phyloP scores from a whole-genome alignment of 2,329 filamentous ascomycete genomes.

The Colletotrichum orbiculare region DNA sequence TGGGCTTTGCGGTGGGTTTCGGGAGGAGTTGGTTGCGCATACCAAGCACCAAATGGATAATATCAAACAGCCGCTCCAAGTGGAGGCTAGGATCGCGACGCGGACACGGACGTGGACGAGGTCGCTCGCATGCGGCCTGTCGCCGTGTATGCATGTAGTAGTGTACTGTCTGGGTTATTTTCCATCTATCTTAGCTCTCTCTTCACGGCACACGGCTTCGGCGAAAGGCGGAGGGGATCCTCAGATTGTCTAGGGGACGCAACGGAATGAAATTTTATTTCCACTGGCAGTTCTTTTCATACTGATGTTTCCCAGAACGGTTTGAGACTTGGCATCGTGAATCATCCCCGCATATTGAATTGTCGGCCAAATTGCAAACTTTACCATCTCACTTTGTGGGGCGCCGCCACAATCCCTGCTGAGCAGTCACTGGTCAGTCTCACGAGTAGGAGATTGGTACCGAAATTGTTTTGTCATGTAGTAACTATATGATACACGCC shows the following conservation, averaged over 20 bases:
- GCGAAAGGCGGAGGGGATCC: slow-evolving; percentile 34
- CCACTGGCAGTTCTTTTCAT: background rate
- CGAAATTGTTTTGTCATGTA: no score
- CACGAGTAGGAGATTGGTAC: no score
- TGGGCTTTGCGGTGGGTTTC: slow-evolving; percentile 28
- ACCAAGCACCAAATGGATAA: slow-evolving; percentile 35
- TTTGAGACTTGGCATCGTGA: no score
- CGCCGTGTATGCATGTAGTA: slow-evolving; percentile 37
- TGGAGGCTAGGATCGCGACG: slow-evolving; percentile 20
- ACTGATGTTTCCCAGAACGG: no score
- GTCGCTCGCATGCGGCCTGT: background rate
- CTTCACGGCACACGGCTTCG: slow-evolving; percentile 37
- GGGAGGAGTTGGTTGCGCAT: slow-evolving; percentile 32
- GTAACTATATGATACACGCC: slow-evolving; percentile 1
- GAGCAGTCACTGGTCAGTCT: no score
- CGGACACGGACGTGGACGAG: slow-evolving; percentile 3
- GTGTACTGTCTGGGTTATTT: slow-evolving; percentile 28
- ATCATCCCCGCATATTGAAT: no score
- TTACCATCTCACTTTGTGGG: no score
- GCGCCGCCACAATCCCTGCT: no score
- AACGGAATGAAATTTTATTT: slow-evolving; percentile 16
- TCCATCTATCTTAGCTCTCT: slow-evolving; percentile 20
- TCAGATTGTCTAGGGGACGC: slow-evolving; percentile 37
- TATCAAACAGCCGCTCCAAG: slow-evolving; percentile 23
- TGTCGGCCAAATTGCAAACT: no score